A percentile compares a stretch with the other conserved stretches of the same genome.
phyloP scores from a whole-genome alignment of 2,329 filamentous ascomycete genomes.

The Aspergillus aculeatinus region DNA sequence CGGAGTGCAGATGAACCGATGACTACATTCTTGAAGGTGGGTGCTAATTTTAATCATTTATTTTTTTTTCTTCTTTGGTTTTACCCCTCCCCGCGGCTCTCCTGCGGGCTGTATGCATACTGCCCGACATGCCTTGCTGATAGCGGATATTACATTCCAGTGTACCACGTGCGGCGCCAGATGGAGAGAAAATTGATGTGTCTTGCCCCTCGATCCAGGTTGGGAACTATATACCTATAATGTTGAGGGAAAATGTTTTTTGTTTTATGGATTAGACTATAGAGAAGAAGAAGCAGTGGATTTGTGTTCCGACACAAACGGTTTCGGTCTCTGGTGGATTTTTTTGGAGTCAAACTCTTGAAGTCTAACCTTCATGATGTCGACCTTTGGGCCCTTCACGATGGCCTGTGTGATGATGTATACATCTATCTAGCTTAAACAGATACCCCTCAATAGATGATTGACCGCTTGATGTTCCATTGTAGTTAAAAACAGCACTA shows the following conservation, averaged over 20 bases:
- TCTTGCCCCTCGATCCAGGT: background rate
- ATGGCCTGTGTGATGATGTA: background rate
- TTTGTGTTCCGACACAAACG: background rate
- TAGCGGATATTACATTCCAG: conserved; percentile 29
- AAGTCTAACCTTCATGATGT: background rate
- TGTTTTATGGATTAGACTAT: background rate
- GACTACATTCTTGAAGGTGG: conserved; percentile 90
- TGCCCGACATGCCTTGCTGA: conserved; percentile 17
- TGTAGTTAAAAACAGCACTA: conserved; percentile 2
- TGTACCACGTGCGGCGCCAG: conserved; percentile 47
- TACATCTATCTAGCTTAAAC: conserved; percentile 1
- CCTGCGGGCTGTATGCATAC: conserved; percentile 18
- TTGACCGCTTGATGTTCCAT: background rate
- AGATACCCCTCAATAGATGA: conserved; percentile 10
- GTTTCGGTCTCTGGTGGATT: background rate
- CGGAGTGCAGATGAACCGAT: conserved; percentile 97
- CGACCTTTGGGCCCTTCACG: background rate
- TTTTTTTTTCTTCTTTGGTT: background rate
- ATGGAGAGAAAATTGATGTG: conserved; percentile 50
- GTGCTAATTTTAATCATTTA: conserved; percentile 15
- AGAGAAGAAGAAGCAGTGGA: background rate
- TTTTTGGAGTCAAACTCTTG: background rate
- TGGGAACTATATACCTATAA: conserved; percentile 1
- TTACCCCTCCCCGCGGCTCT: conserved; percentile 5
- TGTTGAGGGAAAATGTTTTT: background rate